Conservation (phyloP, 2,329 filamentous ascomycete species). For the Cryoendolithus antarcticus region DNA sequence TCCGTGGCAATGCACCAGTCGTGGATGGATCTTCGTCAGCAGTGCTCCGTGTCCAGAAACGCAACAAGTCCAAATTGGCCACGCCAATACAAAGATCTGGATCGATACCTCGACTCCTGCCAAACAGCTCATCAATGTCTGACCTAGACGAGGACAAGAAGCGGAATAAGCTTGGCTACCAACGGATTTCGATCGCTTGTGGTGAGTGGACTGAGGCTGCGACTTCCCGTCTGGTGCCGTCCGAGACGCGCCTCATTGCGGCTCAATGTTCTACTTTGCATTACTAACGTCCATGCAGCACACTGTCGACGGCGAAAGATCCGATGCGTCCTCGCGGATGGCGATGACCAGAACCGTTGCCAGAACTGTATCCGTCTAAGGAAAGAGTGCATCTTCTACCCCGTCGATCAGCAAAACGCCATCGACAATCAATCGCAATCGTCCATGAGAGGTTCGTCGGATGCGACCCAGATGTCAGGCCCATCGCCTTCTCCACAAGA, state of each 20-base stretch:
- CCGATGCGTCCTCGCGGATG: slow-evolving; percentile 65
- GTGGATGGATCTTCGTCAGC: slow-evolving; percentile 2
- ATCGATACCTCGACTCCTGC: slow-evolving; percentile 36
- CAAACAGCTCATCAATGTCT: slow-evolving; percentile 30
- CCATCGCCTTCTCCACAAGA: slow-evolving; percentile 14
- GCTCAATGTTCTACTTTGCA: too few relatives aligned
- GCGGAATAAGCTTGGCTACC: slow-evolving; percentile 89
- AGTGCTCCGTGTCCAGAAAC: slow-evolving; percentile 6
- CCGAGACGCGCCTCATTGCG: not conserved
- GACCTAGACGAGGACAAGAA: slow-evolving; percentile 47
- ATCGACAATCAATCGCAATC: slow-evolving; percentile 16
- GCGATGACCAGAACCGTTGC: slow-evolving; percentile 65
- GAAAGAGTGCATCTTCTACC: slow-evolving; percentile 86
- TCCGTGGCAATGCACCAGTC: slow-evolving; percentile 1
- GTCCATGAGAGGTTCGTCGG: slow-evolving; percentile 9
- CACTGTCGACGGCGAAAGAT: slow-evolving; percentile 92
- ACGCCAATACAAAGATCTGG: slow-evolving; percentile 25
- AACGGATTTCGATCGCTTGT: slow-evolving; percentile 88
- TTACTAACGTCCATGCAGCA: slow-evolving; percentile 38
- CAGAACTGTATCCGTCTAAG: slow-evolving; percentile 88
- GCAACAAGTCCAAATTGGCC: slow-evolving; percentile 28
- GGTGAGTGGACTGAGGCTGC: slow-evolving; percentile 38
- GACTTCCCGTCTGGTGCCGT: slow-evolving; percentile 3
- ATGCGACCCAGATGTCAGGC: slow-evolving; percentile 15
- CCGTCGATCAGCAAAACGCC: slow-evolving; percentile 49